Evolutionary conservation across 2,329 filamentous ascomycete species (phyloP).

Genomic region (Mariannaea elegans): DNA sequence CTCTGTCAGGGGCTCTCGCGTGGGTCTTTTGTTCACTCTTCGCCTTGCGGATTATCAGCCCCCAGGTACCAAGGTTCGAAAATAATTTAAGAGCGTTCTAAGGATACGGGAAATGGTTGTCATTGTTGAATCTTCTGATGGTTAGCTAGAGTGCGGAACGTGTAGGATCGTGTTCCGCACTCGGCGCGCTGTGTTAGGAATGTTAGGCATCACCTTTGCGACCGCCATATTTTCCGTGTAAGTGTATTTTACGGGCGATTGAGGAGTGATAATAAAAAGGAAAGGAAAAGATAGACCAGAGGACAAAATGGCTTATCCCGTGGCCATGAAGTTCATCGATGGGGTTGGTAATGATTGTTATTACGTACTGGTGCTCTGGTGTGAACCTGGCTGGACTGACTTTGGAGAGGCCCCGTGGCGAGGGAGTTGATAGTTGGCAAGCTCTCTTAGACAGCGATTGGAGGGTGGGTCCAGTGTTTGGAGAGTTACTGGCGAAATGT

Average conservation of each 20-base stretch:
- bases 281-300: neutral
- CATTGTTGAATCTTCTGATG: no score
- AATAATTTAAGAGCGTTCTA: neutral
- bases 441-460: conserved; percentile 32
- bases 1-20: conserved; percentile 33
- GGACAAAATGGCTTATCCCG: neutral
- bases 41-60: conserved; percentile 7
- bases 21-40: conserved; percentile 26
- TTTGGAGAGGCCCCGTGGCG: conserved; percentile 28
- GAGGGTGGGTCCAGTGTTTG: conserved; percentile 27
- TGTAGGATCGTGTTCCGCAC: neutral
- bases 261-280: neutral
- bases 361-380: conserved; percentile 4
- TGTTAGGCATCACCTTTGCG: neutral
- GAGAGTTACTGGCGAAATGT: neutral
- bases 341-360: neutral
- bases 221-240: conserved; percentile 15
- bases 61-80: neutral
- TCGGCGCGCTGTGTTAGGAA: conserved; percentile 1
- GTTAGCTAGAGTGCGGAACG: neutral
- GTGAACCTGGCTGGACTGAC: conserved; percentile 2
- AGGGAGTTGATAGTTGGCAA: conserved; percentile 33
- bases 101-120: conserved; percentile 1
- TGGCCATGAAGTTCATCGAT: neutral
- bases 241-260: conserved; percentile 9